Evolutionary conservation across 176 grass and related monocot species (phyloP).

Genomic region (Rhynchospora pubera): DNA sequence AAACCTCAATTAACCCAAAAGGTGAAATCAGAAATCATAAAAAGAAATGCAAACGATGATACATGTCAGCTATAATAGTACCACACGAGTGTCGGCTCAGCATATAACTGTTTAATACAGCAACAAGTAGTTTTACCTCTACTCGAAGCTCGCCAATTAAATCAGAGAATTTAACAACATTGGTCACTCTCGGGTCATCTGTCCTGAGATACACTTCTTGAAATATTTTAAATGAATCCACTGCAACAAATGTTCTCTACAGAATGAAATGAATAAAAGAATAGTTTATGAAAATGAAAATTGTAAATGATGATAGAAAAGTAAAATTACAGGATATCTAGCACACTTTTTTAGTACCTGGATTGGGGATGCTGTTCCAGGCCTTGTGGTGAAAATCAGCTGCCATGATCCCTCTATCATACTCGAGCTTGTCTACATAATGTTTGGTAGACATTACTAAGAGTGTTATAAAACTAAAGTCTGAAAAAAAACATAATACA

Average conservation of each 20-base stretch:
- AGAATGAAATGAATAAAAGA: conserved; percentile 19
- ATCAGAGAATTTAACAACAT: conserved; percentile 96
- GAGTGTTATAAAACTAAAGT: background rate
- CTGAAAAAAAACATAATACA: background rate
- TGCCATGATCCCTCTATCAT: conserved; percentile 93
- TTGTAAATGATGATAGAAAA: background rate
- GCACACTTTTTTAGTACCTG: conserved; percentile 51
- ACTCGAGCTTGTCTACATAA: conserved; percentile 59
- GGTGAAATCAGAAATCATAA: background rate
- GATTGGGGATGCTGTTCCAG: conserved; percentile 92
- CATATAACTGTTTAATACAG: conserved; percentile 5
- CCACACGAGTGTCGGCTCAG: background rate
- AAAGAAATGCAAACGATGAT: background rate
- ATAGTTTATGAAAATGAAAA: background rate
- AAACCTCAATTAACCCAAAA: background rate
- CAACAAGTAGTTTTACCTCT: conserved; percentile 43
- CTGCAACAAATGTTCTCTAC: conserved; percentile 94
- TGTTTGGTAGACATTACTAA: conserved; percentile 20
- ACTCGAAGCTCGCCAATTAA: conserved; percentile 74
- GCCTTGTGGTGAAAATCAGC: conserved; percentile 93
- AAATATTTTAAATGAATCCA: conserved; percentile 85
- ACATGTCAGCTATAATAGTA: background rate
- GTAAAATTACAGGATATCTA: background rate
- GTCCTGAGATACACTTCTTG: conserved; percentile 89
- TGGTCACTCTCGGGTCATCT: conserved; percentile 77